Base-by-base conservation (phyloP, 2,329 filamentous ascomycete species). In the Rugonectria rugulosa region DNA sequence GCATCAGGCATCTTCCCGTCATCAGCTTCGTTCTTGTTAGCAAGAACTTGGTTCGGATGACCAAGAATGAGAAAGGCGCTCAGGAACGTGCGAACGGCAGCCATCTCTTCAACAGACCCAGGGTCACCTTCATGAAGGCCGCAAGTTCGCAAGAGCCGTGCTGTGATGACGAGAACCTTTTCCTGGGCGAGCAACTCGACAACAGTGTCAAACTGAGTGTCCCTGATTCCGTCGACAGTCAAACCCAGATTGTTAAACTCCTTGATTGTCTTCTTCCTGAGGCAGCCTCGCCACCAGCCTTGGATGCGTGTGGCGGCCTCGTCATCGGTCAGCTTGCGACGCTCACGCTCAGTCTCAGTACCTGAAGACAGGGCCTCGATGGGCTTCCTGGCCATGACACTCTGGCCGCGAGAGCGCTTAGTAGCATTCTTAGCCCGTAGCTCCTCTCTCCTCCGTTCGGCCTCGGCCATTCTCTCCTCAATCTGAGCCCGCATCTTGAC, bases 51-150 rank as follows among this genome's bases (percentile, higher is more conserved):
- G 2, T 87, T 86, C 1, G 91, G 90, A 70, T 94, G 91, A 2
- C 89, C 90, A 21, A 92, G 77, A 57, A 94, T 92, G 49, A 95
- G 79, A 69, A 89, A 94, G 5, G 91, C 88, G 68, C 89, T 92
- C 51, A 95, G 75, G 66, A 94, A 94, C 1, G 88, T 92, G 64
- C 90, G 81, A 34, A 90, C 85, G 14, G 86, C 83, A 29, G 88
- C 86, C 79, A 89, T 89, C 62, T 90, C 85, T 38, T 83, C 81
- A 53, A 88, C 83, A 2, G 85, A 87, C 14, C 84, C 82, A 3
- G 80, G 74, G 3, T 83, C 82, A 31, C 84, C 85, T 64, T 92
- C 88, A 44, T 85, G 81, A 48, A 94, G 75, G 1, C 87, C 88
- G 65, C 91, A 90, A 10, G 91, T 80, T 23, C 84, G 81, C 56